Percentiles rank a stretch among this genome's conserved stretches.
Conservation (phyloP, 345 rosid genomes). For the Cardiospermum halicacabum region DNA sequence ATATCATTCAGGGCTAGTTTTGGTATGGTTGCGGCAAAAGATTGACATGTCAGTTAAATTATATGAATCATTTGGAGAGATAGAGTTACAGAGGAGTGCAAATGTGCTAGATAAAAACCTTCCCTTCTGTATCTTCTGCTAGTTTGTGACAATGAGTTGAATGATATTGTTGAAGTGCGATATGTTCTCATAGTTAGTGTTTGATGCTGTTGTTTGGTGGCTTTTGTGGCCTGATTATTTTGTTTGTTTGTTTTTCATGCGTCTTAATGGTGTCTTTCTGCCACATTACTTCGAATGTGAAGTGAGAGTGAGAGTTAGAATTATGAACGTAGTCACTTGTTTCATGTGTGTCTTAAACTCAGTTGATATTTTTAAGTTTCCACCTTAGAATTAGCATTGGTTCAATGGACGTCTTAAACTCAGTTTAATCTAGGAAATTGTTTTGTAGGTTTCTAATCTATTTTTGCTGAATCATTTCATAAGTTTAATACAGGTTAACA, state of each 20-base stretch:
- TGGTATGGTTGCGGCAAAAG: neutral
- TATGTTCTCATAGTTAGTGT: neutral
- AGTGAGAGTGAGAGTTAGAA: neutral
- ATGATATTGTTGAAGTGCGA: neutral
- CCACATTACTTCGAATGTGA: neutral
- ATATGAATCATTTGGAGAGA: constrained; percentile 3
- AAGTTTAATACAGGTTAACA: neutral
- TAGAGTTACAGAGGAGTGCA: neutral
- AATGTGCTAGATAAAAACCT: too few relatives aligned
- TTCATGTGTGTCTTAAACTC: neutral
- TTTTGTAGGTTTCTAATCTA: neutral
- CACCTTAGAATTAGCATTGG: neutral
- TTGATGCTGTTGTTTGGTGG: neutral
- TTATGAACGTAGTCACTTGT: neutral
- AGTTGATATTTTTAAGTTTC: neutral
- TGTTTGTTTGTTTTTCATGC: neutral
- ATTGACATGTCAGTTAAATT: neutral
- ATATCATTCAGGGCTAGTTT: neutral
- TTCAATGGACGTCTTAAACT: neutral
- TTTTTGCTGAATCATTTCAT: neutral
- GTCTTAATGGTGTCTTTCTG: neutral
- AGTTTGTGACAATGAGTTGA: neutral
- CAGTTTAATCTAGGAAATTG: constrained; percentile 2
- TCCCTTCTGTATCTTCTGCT: too few relatives aligned
- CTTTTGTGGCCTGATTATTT: constrained; percentile 1